A percentile compares a stretch with the other conserved stretches of the same genome.
Evolutionary conservation across 495 filamentous ascomycete genomes (phyloP).

Genomic region (Amphirosellinia nigrospora): DNA sequence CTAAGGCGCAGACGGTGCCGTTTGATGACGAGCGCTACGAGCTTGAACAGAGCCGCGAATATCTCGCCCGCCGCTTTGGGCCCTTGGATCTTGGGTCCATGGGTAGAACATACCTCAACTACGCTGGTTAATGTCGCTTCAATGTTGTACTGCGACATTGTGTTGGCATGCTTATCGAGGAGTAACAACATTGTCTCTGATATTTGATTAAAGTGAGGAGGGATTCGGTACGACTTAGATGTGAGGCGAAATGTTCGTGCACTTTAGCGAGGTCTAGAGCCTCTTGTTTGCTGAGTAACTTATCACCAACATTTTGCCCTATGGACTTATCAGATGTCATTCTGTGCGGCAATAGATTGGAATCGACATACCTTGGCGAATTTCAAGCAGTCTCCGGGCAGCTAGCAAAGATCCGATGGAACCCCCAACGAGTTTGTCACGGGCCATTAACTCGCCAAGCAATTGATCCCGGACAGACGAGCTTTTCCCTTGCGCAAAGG

Average conservation of each 20-base stretch:
- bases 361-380: constrained; percentile 29
- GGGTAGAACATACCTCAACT: constrained; percentile 55
- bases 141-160: constrained; percentile 73
- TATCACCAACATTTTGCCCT: constrained; percentile 23
- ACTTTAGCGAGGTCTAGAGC: constrained; percentile 29
- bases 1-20: constrained; percentile 54
- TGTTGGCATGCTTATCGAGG: constrained; percentile 58
- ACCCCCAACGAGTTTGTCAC: constrained; percentile 31
- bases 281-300: constrained; percentile 15
- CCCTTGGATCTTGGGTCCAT: constrained; percentile 37
- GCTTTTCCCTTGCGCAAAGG: constrained; percentile 29
- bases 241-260: constrained; percentile 36
- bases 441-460: constrained; percentile 32
- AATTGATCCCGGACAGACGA: constrained; percentile 25
- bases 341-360: background rate
- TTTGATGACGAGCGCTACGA: constrained; percentile 65
- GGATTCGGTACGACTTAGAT: constrained; percentile 41
- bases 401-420: constrained; percentile 35
- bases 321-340: constrained; percentile 28
- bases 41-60: constrained; percentile 65
- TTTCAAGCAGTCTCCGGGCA: constrained; percentile 36
- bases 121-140: constrained; percentile 67
- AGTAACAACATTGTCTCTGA: constrained; percentile 62
- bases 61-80: constrained; percentile 54
- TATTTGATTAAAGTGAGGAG: constrained; percentile 63